Percentiles rank a stretch among this genome's conserved stretches.
These are phyloP conservation scores for Takakia lepidozioides DNA, from an alignment of 225 moss, liverwort and hornwort species.

Conservation along the genomic window DNA sequence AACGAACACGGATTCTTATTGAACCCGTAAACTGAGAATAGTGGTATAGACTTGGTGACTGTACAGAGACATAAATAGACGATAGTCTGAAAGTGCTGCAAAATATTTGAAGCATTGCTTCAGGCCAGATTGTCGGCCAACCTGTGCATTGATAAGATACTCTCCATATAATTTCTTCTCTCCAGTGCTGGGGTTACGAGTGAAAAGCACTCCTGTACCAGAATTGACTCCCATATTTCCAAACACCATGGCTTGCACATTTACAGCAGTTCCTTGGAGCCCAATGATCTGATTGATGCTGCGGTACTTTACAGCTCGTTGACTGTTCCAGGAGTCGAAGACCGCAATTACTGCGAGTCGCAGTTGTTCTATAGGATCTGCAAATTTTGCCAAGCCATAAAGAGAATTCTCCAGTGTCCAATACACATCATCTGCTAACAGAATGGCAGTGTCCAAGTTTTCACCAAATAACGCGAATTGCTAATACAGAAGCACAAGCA, in stretches of 20 bases:
- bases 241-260: constrained; percentile 97
- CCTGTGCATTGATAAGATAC: constrained; percentile 95
- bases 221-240: constrained; percentile 87
- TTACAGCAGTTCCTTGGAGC: constrained; percentile 81
- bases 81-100: too few species aligned
- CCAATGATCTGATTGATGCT: constrained; percentile 80
- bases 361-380: constrained; percentile 85
- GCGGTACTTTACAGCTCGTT: constrained; percentile 82
- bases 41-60: too few species aligned
- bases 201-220: constrained; percentile 93
- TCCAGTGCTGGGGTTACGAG: constrained; percentile 92
- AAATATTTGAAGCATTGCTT: too few species aligned
- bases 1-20: too few species aligned
- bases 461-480: too few species aligned
- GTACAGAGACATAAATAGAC: too few species aligned
- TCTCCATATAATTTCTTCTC: constrained; percentile 95
- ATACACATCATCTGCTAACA: too few species aligned
- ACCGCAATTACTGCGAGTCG: constrained; percentile 74
- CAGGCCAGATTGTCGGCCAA: constrained; percentile 6
- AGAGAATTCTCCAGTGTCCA: too few species aligned
- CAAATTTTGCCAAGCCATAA: too few species aligned
- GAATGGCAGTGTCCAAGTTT: too few species aligned
- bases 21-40: too few species aligned
- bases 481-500: too few species aligned
- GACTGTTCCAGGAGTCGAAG: constrained; percentile 89